These are phyloP conservation scores for Curvularia sp. DNA, from an alignment of 2,329 filamentous ascomycete genomes.

Conservation along the genomic window DNA sequence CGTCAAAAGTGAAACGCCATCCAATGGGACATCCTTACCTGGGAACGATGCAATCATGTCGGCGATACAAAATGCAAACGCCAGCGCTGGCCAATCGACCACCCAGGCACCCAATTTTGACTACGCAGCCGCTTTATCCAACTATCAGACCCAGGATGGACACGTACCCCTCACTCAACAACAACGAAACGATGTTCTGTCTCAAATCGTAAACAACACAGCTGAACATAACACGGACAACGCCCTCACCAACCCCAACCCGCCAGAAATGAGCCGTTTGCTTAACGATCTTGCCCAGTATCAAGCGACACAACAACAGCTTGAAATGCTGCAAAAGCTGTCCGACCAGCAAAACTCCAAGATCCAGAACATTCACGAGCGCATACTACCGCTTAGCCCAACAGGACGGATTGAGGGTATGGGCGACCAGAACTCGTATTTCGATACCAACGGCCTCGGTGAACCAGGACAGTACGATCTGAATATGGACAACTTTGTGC, in stretches of 20 bases:
- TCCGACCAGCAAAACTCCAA: slow-evolving; percentile 80
- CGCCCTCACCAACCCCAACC: slow-evolving; percentile 62
- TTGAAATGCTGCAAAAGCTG: slow-evolving; percentile 79
- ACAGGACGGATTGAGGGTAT: slow-evolving; percentile 79
- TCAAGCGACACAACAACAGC: slow-evolving; percentile 73
- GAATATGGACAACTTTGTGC: slow-evolving; percentile 66
- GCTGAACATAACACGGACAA: slow-evolving; percentile 59
- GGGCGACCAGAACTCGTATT: slow-evolving; percentile 38
- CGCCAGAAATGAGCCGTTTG: slow-evolving; percentile 64
- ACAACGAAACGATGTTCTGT: slow-evolving; percentile 58
- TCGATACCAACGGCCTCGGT: slow-evolving; percentile 47
- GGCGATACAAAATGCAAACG: slow-evolving; percentile 57
- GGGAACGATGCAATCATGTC: slow-evolving; percentile 60
- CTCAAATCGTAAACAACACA: slow-evolving; percentile 57
- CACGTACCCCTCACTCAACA: slow-evolving; percentile 57
- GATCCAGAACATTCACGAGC: slow-evolving; percentile 75
- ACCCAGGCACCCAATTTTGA: slow-evolving; percentile 52
- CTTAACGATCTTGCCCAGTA: slow-evolving; percentile 68
- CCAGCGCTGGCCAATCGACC: slow-evolving; percentile 41
- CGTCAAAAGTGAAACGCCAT: slow-evolving; percentile 53
- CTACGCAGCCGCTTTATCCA: slow-evolving; percentile 56
- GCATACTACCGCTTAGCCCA: slow-evolving; percentile 81
- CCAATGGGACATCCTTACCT: slow-evolving; percentile 41
- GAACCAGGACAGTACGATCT: slow-evolving; percentile 53
- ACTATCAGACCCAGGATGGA: slow-evolving; percentile 57